Percentiles rank a stretch among this genome's conserved stretches.
phyloP scores from a whole-genome alignment of 208 protist species.

The Phytomonas francai region DNA sequence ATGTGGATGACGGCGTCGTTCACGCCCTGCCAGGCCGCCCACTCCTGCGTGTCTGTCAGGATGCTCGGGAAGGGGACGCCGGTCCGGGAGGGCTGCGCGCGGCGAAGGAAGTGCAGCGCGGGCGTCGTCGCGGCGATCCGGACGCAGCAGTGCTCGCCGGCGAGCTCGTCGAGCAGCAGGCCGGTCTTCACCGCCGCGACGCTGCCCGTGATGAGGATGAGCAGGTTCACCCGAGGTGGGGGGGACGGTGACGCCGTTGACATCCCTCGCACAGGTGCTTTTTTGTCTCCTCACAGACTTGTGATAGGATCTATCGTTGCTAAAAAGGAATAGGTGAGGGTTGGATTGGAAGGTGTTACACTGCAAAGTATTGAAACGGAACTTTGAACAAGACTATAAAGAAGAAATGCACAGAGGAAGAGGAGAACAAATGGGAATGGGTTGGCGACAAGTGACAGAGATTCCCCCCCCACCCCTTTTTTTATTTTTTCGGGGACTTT shows the following conservation, averaged over 20 bases:
- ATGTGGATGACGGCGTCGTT: constrained; percentile 90
- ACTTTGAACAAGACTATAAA: no score
- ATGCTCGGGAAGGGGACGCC: constrained; percentile 68
- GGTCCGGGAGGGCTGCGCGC: constrained; percentile 45
- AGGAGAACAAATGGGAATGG: neutral
- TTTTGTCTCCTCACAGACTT: neutral
- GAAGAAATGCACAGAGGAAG: neutral
- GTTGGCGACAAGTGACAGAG: neutral
- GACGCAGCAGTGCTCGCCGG: constrained; percentile 53
- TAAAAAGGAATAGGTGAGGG: no score
- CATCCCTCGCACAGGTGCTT: neutral
- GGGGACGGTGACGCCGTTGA: neutral
- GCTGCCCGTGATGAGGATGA: constrained; percentile 82
- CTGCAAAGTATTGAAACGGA: no score
- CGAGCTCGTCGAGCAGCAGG: constrained; percentile 70
- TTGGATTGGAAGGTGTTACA: no score
- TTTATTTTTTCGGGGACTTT: constrained; percentile 6
- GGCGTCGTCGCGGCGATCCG: constrained; percentile 74
- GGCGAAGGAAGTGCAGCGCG: constrained; percentile 71
- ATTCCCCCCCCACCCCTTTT: neutral
- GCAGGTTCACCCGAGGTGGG: constrained; percentile 51
- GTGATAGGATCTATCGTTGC: neutral
- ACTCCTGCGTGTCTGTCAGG: constrained; percentile 81
- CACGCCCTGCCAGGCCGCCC: constrained; percentile 73
- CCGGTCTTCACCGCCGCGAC: constrained; percentile 84